These are phyloP conservation scores for Kazachstania sp. DNA, from an alignment of 1,139 yeast species.

Conservation along the genomic window DNA sequence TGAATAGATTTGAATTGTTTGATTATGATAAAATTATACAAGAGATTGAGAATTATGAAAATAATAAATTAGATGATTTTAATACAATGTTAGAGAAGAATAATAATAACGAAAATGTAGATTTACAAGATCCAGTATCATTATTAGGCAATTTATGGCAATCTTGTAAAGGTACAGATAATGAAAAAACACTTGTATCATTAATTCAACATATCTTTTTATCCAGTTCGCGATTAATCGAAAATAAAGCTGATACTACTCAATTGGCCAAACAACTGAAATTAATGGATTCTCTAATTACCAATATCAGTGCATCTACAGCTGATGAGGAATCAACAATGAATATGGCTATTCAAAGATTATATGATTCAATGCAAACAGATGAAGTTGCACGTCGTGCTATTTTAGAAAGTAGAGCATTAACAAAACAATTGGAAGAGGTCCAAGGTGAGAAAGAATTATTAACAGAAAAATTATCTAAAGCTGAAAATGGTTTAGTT, in stretches of 20 bases:
- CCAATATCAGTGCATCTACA: constrained; percentile 57
- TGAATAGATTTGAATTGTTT: constrained; percentile 53
- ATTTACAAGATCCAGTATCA: constrained; percentile 70
- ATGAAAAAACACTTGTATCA: constrained; percentile 63
- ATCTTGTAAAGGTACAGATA: constrained; percentile 61
- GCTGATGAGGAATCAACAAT: constrained; percentile 68
- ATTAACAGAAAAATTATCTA: constrained; percentile 59
- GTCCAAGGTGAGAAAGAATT: constrained; percentile 81
- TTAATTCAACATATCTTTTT: constrained; percentile 79
- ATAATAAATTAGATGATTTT: constrained; percentile 61
- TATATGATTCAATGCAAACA: constrained; percentile 71
- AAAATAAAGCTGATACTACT: constrained; percentile 49
- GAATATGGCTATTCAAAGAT: constrained; percentile 73
- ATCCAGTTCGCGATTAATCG: constrained; percentile 27
- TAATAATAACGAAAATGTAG: constrained; percentile 42
- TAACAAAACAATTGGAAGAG: constrained; percentile 63
- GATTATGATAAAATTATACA: constrained; percentile 56
- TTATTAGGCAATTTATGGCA: constrained; percentile 62
- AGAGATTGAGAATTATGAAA: constrained; percentile 58
- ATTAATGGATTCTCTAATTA: constrained; percentile 72
- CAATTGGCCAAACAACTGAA: constrained; percentile 61
- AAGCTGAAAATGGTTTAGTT: constrained; percentile 81
- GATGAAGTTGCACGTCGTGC: constrained; percentile 87
- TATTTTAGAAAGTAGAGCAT: constrained; percentile 58
- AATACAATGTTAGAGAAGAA: constrained; percentile 55